Evolutionary conservation across 192 early-diverging fungal genomes (phyloP), one percentile per base, ranked within the genome.

Genomic region (Coemansia reversa): DNA sequence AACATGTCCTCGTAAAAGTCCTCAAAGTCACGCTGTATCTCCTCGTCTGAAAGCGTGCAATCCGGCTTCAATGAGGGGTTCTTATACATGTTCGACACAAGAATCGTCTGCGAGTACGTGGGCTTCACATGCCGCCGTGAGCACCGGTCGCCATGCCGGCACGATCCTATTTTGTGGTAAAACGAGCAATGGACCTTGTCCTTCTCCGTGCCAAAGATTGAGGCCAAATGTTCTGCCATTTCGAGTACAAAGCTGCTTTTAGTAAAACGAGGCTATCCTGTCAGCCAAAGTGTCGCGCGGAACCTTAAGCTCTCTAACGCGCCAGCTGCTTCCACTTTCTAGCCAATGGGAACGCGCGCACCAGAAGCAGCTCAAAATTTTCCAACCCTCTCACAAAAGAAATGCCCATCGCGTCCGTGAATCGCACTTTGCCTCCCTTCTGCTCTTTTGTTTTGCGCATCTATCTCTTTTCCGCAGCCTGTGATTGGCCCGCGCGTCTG

Each of bases 181-280:
- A 97, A 98, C 48, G 92, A 94, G 82, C 97, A 98, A 72, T 98
- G 94, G 63, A 98, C 95, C 87, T 94, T 93, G 92, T 97, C 96
- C 76, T 95, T 95, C 69, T 98, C 96, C 19, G 96, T 98, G 42
- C 96, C 96, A 75, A 96, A 98, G 59, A 98, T 98, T 42, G 86
- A 87, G 4, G 91, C 91, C 50, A 92, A 80, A 76, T 92, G 90
- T 62, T 91, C 89, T 24, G 91, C 91, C 91, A 92, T 92, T 29
- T 23, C 61, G 18, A 60, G 59, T 50, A 19, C 65, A 28, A 16
- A 56, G 49, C 50, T 18, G 33, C 33, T 35, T 11, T 11, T 35
- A 5, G 33, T 11, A 35, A 35, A 35, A 27, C 27, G 27, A 27
- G 27, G 27, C 27, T 27, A 27, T 2, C 27, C 27, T 55, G 5